Base-by-base conservation (phyloP, 2,329 filamentous ascomycete species). In the Cladosporium sphaerospermum region DNA sequence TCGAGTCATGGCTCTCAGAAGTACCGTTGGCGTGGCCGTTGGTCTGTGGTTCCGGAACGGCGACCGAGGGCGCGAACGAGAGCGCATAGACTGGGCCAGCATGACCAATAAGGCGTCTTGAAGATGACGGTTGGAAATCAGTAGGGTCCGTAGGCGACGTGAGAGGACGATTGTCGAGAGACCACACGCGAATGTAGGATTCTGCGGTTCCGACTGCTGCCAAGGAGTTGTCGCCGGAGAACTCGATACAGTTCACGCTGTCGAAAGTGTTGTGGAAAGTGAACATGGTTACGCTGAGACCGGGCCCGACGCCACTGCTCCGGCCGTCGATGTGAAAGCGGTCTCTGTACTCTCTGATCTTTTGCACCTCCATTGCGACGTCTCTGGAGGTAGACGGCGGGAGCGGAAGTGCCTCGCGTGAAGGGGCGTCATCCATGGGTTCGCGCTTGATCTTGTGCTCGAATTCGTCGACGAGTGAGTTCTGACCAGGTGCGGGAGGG, bases 211-310 rank as follows among this genome's bases (percentile, higher is more conserved):
- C 95, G 18, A 85, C 88, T 19, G 93, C 93, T 36, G 93, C 88
- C 28, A 97, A 80, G 59, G 85, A 80, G 57, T 89, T 86, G 66
- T 99, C 93, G 51, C 92, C 88, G 0, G 92, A 96, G 66, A 99
- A 96, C 64, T 97, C 92, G 67, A 97, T 83, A 66, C 88, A 95
- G n/a, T 89, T 90, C 55, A 96, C 81, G 53, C 88, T 87, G 70
- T 95, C 90, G 58, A 90, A 85, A 0, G 89, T 95, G 70, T 99
- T 99, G 75, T 99, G 93, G 66, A 97, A 96, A 0, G 93, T 99
- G 68, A 95, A 96, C 88, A 97, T 97, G 75, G 89, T 93, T 19
- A 95, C 85, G 63, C 90, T 95, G 55, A 96, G 78, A 23, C 85
- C 84, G 52, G 89, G 83, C 11, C 91, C 89, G 47, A 91, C 80